Percentiles rank a stretch among this genome's conserved stretches.
Evolutionary conservation across 768 basidiomycete genomes (phyloP).

Genomic region (Mycena galericulata): DNA sequence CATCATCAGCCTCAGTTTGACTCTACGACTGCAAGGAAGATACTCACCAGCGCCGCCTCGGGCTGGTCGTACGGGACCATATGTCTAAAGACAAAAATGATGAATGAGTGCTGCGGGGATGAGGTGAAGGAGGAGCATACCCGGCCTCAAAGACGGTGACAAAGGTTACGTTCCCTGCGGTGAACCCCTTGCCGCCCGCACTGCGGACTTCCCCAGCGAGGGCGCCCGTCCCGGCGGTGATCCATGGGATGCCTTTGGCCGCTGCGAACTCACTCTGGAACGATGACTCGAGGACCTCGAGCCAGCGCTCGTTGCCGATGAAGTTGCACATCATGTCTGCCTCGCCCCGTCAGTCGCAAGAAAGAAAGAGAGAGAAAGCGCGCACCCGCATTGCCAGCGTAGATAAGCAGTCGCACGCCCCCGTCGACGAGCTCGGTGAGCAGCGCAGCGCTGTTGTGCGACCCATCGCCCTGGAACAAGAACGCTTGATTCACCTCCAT

Average conservation of each 20-base stretch:
- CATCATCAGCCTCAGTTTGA: not conserved
- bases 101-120: not conserved
- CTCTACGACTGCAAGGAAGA: too few species aligned
- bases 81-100: slow-evolving; percentile 65
- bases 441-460: slow-evolving; percentile 84
- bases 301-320: slow-evolving; percentile 85
- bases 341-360: slow-evolving; percentile 30
- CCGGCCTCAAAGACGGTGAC: slow-evolving; percentile 85
- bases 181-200: slow-evolving; percentile 71
- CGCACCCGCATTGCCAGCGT: slow-evolving; percentile 87
- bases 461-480: slow-evolving; percentile 83
- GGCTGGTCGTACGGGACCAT: slow-evolving; percentile 95
- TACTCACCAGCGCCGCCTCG: slow-evolving; percentile 75
- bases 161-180: slow-evolving; percentile 89
- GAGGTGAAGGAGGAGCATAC: slow-evolving; percentile 53
- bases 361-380: slow-evolving; percentile 30
- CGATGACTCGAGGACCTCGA: slow-evolving; percentile 68
- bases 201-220: slow-evolving; percentile 76
- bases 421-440: slow-evolving; percentile 85
- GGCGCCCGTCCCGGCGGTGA: slow-evolving; percentile 62
- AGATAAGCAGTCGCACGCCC: slow-evolving; percentile 88
- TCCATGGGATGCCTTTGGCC: slow-evolving; percentile 66
- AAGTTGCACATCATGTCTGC: slow-evolving; percentile 91
- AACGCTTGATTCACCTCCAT: slow-evolving; percentile 87
- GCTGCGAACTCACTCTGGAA: slow-evolving; percentile 72